Base-by-base conservation (phyloP, 129 eudicot species). In the Arctium minus region DNA sequence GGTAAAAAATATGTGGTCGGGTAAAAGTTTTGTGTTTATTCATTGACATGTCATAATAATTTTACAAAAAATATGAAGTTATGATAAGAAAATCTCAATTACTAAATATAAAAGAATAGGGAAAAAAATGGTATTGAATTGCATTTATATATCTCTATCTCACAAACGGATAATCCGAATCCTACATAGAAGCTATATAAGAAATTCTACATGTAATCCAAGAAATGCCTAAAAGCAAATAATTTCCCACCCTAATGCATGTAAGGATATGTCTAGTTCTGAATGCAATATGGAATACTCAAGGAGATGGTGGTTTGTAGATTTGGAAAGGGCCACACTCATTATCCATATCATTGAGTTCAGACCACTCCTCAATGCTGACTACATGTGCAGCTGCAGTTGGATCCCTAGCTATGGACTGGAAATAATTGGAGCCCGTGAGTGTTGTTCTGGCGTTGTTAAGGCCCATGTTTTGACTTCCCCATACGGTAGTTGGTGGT, bases 291-390 rank as follows among this genome's bases (percentile, higher is more conserved):
- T 46, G 48, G 11, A 62, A 73, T 79, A 60, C 3, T 79, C 44
- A 84, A 1, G 87, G 87, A 44, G 87, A 79, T 72, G 80, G 76
- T 31, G 80, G 80, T 60, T 79, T 79, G 80, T 79, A 79, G 42
- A 65, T 15, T 29, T 83, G 86, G 44, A 83, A 31, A 48, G 46
- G 73, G 33, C 29, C 82, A 83, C 36, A 78, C 78, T 77, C 82
- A 70, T 27, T 62, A 12, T 84, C 87, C 75, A 84, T 72, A 27
- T 79, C 80, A 72, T 72, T 74, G 33, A 79, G 64, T 44, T 84
- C 87, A 8, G 75, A 75, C 83, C 87, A 84, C 44, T 84, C 87
- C 1, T 79, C 48, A n/a, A 79, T 62, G 83, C 31, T 73, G 38
- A 79, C 83, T 0, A 73, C 87, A 79, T 84, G 80, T 65, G 83